Evolutionary conservation across 371 early-diverging fungal genomes (phyloP).

Genomic region (Massospora cicadina): DNA sequence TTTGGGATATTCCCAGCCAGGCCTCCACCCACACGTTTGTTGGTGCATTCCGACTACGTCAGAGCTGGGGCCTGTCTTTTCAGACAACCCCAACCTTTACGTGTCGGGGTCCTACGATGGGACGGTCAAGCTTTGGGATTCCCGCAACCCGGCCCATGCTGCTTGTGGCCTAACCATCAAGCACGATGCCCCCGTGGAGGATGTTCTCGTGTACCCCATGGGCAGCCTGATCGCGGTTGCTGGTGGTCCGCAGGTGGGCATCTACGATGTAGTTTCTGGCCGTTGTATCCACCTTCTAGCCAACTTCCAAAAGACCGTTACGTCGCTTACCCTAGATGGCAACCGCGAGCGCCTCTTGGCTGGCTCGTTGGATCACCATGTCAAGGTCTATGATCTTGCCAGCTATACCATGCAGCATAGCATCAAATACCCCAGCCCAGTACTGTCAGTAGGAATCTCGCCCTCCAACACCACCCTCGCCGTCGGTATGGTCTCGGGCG

Average conservation of each 20-base stretch:
- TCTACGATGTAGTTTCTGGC: constrained; percentile 77
- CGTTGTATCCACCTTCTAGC: constrained; percentile 46
- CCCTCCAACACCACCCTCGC: constrained; percentile 74
- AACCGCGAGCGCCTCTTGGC: constrained; percentile 55
- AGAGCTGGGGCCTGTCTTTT: constrained; percentile 49
- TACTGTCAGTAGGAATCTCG: constrained; percentile 65
- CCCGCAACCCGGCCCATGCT: constrained; percentile 26
- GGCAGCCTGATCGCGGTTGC: constrained; percentile 65
- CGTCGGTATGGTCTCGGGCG: constrained; percentile 84
- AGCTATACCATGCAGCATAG: constrained; percentile 73
- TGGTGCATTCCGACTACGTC: constrained; percentile 81
- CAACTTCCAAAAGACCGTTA: constrained; percentile 91
- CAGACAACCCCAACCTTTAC: constrained; percentile 60
- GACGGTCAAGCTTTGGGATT: constrained; percentile 81
- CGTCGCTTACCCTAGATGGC: constrained; percentile 65
- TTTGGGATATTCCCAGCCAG: constrained; percentile 87
- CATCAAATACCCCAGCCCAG: constrained; percentile 79
- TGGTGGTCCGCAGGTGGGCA: constrained; percentile 55
- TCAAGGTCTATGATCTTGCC: constrained; percentile 76
- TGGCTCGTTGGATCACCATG: constrained; percentile 86
- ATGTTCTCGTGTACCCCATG: constrained; percentile 64
- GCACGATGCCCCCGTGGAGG: constrained; percentile 79
- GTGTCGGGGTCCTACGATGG: constrained; percentile 89
- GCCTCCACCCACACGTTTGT: constrained; percentile 45
- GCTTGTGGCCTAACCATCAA: constrained; percentile 56